These are phyloP conservation scores for Hypoxylon intermedium DNA, from an alignment of 495 filamentous ascomycete species.

Conservation along the genomic window DNA sequence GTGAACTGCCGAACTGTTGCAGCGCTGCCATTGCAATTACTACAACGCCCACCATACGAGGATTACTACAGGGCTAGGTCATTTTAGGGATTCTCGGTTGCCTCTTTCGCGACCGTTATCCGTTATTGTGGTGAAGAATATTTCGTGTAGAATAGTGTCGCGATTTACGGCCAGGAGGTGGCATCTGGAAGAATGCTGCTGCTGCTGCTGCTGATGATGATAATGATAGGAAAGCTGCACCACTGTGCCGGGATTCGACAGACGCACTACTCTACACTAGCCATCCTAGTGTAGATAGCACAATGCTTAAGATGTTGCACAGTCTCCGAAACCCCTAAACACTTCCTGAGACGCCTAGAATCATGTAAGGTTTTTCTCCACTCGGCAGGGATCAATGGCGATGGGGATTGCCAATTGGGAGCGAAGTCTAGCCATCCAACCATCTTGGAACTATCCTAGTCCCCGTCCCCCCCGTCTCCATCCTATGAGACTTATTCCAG, in stretches of 20 bases:
- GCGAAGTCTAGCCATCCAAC: constrained; percentile 1
- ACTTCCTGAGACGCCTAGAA: constrained; percentile 31
- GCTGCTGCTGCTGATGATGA: too few species aligned
- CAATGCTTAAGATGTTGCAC: too few species aligned
- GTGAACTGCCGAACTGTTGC: constrained; percentile 26
- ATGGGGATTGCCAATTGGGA: background rate
- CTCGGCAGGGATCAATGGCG: constrained; percentile 22
- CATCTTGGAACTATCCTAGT: background rate
- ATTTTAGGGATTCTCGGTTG: constrained; percentile 9
- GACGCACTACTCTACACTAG: too few species aligned
- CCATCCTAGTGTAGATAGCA: too few species aligned
- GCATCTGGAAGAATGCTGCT: too few species aligned
- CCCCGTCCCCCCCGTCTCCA: background rate
- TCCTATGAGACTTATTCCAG: background rate
- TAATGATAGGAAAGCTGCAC: too few species aligned
- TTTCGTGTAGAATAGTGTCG: too few species aligned
- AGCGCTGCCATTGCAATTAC: constrained; percentile 12
- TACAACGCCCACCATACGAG: background rate
- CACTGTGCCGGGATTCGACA: too few species aligned
- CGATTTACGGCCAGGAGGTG: too few species aligned
- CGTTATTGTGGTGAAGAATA: background rate
- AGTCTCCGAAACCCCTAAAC: constrained; percentile 35
- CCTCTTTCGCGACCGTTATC: constrained; percentile 24
- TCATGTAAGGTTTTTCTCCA: constrained; percentile 20
- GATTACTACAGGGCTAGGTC: constrained; percentile 13